Evolutionary conservation across 495 filamentous ascomycete genomes (phyloP), one percentile per base, ranked within the genome.

Genomic region (Talaromyces stipitatus): DNA sequence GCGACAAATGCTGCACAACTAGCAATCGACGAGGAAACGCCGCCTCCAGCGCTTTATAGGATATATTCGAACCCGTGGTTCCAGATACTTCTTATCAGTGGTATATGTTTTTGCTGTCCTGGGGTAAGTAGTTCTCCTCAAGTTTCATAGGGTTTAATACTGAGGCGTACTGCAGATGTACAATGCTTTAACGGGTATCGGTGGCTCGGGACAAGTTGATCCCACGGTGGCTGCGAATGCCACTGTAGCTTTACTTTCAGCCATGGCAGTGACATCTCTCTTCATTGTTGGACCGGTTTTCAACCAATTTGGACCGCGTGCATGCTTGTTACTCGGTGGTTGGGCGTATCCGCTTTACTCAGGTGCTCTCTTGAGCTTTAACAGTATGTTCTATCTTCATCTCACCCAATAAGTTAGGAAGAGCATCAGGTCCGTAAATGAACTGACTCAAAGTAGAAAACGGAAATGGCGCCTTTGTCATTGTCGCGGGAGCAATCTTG

Each of bases 21-120:
- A 16, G 46, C 46, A 16, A 50, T n/a, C 36, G 4, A 41, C 36
- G 1, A 20, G 16, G 36, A 18, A 9, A 41, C 16, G 16, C 16
- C 36, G 50, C 27, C 26, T 6, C 11, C 28, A 23, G 16, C 9
- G 24, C 14, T 48, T 24, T 7, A 48, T 26, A 58, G 53, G 16
- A 50, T 69, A 23, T 71, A 67, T 46, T 66, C 70, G 3, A 32
- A 71, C 51, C 63, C 61, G n/a, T 76, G 71, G 67, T 67, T 70
- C 10, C 77, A 80, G 60, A 69, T 79, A 52, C 41, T 69, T 4
- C 56, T 79, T 48, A 78, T 79, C 24, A 69, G 72, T 48, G 71
- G 77, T 56, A 89, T 92, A 51, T 94, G 88, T 67, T 94, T 95
- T 77, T 74, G 92, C 56, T 92, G 88, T 67, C 90, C 89, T 26